phyloP scores from a whole-genome alignment of 257 asterid species.

The Primulina huaijiensis region DNA sequence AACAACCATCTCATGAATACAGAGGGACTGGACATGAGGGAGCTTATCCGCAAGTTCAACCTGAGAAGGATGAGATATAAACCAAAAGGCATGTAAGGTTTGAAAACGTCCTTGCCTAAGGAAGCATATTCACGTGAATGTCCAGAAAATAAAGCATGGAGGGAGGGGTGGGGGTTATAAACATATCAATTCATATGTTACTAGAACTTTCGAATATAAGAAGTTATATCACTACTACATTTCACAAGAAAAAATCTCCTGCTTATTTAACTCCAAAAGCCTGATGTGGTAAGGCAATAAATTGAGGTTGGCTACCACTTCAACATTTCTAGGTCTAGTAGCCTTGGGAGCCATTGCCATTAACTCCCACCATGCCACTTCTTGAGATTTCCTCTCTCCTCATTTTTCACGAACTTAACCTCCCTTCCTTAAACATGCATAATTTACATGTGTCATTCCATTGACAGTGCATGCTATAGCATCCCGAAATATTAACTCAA shows the following conservation, averaged over 20 bases:
- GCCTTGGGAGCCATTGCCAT: background rate
- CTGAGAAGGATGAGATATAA: conserved; percentile 32
- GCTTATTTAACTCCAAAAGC: background rate
- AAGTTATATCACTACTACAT: background rate
- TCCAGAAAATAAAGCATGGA: conserved; percentile 8
- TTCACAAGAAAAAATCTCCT: background rate
- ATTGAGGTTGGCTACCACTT: background rate
- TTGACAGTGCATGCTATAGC: background rate
- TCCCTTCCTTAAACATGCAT: background rate
- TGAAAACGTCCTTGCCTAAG: background rate
- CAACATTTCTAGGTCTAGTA: background rate
- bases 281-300: background rate
- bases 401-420: background rate
- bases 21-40: conserved; percentile 81
- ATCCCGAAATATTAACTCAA: background rate
- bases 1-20: conserved; percentile 81
- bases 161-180: background rate
- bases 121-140: conserved; percentile 11
- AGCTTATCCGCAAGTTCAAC: conserved; percentile 82
- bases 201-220: background rate
- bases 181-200: background rate
- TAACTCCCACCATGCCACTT: background rate
- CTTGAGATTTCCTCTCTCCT: background rate
- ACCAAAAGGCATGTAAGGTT: conserved; percentile 22
- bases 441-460: background rate